Percentiles rank a stretch among this genome's conserved stretches.
phyloP scores from a whole-genome alignment of 306 rosid genomes.

The Rosa lucieae region DNA sequence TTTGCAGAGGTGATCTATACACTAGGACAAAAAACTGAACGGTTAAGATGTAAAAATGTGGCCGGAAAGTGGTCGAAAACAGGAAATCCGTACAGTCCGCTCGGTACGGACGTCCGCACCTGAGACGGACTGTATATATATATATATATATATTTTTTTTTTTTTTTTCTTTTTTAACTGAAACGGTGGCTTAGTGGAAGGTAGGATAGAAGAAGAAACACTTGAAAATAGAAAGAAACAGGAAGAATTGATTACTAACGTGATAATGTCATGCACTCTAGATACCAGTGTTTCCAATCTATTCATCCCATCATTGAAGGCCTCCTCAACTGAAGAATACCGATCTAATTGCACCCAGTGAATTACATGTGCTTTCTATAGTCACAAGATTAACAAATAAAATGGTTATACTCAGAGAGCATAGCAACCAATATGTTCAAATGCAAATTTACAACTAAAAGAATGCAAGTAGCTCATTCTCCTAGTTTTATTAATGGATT shows the following conservation, averaged over 20 bases:
- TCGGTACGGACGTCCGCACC: too few species aligned
- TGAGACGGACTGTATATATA: too few species aligned
- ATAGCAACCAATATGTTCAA: constrained; percentile 3
- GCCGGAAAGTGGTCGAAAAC: too few species aligned
- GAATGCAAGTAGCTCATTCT: neutral
- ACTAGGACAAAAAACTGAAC: too few species aligned
- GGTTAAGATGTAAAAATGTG: too few species aligned
- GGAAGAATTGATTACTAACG: constrained; percentile 52
- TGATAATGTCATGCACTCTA: constrained; percentile 73
- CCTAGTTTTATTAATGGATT: neutral
- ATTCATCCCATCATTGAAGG: constrained; percentile 60
- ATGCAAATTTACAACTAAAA: constrained; percentile 1
- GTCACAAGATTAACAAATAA: constrained; percentile 12
- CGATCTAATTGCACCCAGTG: constrained; percentile 86
- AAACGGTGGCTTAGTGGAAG: neutral
- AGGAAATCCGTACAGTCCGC: too few species aligned
- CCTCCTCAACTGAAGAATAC: constrained; percentile 71
- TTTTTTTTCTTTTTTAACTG: too few species aligned
- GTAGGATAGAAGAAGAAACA: neutral
- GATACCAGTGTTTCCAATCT: constrained; percentile 63
- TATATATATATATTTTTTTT: neutral
- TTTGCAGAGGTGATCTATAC: too few species aligned
- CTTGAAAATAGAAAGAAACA: constrained; percentile 7
- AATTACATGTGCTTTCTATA: constrained; percentile 83
- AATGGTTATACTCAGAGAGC: neutral